A percentile compares a stretch with the other conserved stretches of the same genome.
Evolutionary conservation across 1,284 basidiomycete genomes (phyloP).

Genomic region (Malassezia pachydermatis): DNA sequence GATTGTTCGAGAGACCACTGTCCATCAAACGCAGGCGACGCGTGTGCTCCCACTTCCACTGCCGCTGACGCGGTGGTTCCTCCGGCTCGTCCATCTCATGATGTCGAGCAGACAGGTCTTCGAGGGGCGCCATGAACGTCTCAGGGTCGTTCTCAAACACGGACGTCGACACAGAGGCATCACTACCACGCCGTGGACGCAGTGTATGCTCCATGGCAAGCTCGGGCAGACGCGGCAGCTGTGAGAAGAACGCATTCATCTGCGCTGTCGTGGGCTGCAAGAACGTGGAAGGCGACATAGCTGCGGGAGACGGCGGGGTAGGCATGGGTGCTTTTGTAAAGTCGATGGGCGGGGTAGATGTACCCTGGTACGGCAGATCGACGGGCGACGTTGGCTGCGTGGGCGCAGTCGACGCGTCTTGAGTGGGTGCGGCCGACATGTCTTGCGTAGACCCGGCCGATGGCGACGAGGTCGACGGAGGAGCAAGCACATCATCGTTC

Average conservation of each 20-base stretch:
- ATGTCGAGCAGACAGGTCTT: neutral
- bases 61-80: neutral
- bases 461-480: slow-evolving; percentile 1
- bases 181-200: slow-evolving; percentile 11
- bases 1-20: slow-evolving; percentile 42
- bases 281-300: neutral
- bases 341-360: neutral
- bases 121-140: slow-evolving; percentile 17
- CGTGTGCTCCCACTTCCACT: slow-evolving; percentile 18
- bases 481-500: neutral
- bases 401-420: neutral
- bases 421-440: neutral
- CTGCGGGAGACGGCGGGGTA: too few species aligned
- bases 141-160: slow-evolving; percentile 12
- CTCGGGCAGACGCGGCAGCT: slow-evolving; percentile 2
- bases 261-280: neutral
- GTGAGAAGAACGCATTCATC: slow-evolving; percentile 1
- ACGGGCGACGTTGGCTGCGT: neutral
- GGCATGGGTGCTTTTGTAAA: neutral
- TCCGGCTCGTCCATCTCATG: neutral
- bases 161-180: slow-evolving; percentile 12
- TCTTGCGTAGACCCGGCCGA: neutral
- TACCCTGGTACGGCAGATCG: neutral
- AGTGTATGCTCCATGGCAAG: slow-evolving; percentile 1
- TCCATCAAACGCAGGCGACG: slow-evolving; percentile 39